Base-by-base conservation (phyloP, 306 rosid species). In the Lotus japonicus region DNA sequence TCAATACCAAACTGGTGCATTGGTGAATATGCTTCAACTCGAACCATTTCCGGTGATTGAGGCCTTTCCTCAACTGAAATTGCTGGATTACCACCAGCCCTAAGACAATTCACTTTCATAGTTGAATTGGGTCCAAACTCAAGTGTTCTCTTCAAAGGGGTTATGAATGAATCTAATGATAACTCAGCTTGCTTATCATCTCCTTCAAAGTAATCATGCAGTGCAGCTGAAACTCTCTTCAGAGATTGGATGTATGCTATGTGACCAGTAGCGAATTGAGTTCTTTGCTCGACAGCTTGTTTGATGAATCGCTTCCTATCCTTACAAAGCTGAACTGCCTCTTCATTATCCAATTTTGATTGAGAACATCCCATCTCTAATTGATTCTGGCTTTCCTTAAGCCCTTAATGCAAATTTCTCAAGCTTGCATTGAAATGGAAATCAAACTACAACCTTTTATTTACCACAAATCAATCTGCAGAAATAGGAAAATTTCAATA, bases 361-460 rank as follows among this genome's bases (percentile, higher is more conserved):
- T 86, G 80, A 43, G 96, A 90, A 76, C 99, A 94, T 84, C 99
- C 99, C 99, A 94, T 90, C 79, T 81, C 82, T 64, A 46, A 69
- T 5, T 31, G 36, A 31, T 26, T 74, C 53, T 76, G 46, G 72
- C 6, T 33, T 62, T 71, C 55, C 64, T 70, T 57, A 49, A 70
- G 36, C 49, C 77, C 87, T 86, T 5, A 31, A 80, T 31, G 89
- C 84, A 59, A 52, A 46, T 79, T 48, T 58, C 78, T 92, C 72
- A 86, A 60, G 55, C 84, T 82, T 58, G 81, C 82, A 77, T 83
- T 85, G 71, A 81, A 83, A 73, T 83, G 70, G 23, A 80, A 76
- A 80, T 74, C 84, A 79, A 86, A 70, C 46, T 68, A 70, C 61
- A 58, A 58, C 23, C 74, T 73, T 75, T 15, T 62, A n/a, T 49